Percentiles rank a stretch among this genome's conserved stretches.
Conservation (phyloP, 306 rosid species). For the Gillenia trifoliata region DNA sequence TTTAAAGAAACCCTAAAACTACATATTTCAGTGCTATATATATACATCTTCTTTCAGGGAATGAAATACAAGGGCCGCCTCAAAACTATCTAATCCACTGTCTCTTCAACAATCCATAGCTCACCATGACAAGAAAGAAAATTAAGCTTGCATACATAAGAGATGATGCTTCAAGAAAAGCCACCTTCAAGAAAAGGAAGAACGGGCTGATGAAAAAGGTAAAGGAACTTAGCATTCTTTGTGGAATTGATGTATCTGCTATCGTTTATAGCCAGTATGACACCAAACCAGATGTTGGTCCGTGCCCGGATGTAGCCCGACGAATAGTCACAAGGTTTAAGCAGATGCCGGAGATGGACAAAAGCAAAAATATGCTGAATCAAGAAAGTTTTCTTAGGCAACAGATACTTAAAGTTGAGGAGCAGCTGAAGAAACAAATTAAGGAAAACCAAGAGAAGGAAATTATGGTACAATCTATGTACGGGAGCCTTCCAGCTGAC, state of each 20-base stretch:
- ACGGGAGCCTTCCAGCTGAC: conserved; percentile 3
- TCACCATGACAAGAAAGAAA: conserved; percentile 19
- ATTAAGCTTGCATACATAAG: conserved; percentile 19
- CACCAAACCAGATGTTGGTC: conserved; percentile 14
- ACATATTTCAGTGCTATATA: neutral
- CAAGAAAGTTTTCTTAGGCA: conserved; percentile 11
- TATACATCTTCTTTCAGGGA: neutral
- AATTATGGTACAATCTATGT: conserved; percentile 5
- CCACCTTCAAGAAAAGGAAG: conserved; percentile 28
- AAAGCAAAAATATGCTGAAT: conserved; percentile 9
- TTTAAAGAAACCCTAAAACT: neutral
- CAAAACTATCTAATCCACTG: neutral
- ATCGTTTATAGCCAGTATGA: conserved; percentile 7
- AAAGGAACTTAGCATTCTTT: conserved; percentile 17
- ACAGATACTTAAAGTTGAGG: conserved; percentile 1
- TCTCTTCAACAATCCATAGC: neutral
- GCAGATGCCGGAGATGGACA: neutral
- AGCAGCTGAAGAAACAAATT: conserved; percentile 3
- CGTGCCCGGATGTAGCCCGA: neutral
- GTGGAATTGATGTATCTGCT: conserved; percentile 17
- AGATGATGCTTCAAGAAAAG: conserved; percentile 19
- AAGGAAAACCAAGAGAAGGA: conserved; percentile 16
- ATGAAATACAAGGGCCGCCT: neutral
- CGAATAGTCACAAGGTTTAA: neutral
- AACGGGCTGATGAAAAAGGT: conserved; percentile 19